A percentile compares a stretch with the other conserved stretches of the same genome.
These are phyloP conservation scores for Coniferiporia sulphurascens DNA, from an alignment of 1,284 basidiomycete genomes.

Conservation along the genomic window DNA sequence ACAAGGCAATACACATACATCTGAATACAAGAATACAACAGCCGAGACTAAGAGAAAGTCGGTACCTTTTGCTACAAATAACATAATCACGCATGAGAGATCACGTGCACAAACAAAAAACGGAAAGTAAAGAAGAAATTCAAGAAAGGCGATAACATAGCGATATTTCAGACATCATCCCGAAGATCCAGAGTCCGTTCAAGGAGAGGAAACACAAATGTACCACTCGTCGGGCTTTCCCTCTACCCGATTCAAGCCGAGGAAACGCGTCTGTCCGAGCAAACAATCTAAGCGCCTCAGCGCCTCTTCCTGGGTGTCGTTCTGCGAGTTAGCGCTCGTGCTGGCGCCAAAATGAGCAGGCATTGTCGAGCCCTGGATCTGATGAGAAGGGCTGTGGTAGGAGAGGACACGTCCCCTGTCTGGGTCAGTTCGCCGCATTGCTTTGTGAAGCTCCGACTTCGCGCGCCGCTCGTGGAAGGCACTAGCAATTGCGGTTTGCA, in stretches of 20 bases:
- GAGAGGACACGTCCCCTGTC: not conserved
- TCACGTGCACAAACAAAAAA: not conserved
- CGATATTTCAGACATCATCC: too few species aligned
- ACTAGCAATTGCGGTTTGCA: slow-evolving; percentile 7
- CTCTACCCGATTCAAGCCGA: not conserved
- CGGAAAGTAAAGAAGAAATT: not conserved
- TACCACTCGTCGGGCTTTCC: not conserved
- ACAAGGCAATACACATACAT: not conserved
- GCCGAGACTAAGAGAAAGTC: not conserved
- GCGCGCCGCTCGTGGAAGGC: slow-evolving; percentile 13
- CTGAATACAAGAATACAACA: not conserved
- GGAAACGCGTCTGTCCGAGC: slow-evolving; percentile 13
- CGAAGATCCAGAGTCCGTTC: too few species aligned
- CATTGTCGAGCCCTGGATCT: not conserved
- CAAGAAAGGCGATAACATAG: too few species aligned
- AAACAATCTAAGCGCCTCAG: slow-evolving; percentile 16
- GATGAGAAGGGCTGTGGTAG: not conserved
- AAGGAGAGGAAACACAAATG: not conserved
- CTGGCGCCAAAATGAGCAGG: not conserved
- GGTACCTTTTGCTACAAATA: too few species aligned
- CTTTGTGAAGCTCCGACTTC: not conserved
- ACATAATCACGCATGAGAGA: not conserved
- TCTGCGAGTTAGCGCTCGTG: not conserved
- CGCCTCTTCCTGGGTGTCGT: not conserved
- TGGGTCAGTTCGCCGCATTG: not conserved